Percentiles rank a stretch among this genome's conserved stretches.
These are phyloP conservation scores for Fraxinus sp. DNA, from an alignment of 305 asterid species.

Conservation along the genomic window DNA sequence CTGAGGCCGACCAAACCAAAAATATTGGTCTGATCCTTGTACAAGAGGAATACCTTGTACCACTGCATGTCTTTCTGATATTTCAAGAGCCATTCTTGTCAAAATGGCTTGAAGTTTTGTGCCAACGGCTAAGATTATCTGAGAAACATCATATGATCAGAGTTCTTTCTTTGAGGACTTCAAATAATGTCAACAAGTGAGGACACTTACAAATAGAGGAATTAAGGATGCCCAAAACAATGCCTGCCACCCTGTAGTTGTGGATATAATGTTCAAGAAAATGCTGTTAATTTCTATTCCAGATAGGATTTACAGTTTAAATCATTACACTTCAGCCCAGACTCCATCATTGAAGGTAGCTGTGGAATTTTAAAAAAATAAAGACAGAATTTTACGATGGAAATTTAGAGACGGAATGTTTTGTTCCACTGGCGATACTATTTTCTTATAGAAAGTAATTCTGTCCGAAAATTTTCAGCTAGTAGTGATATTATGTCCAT, in stretches of 20 bases:
- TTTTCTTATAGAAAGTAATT: background rate
- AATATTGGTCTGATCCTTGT: conserved; percentile 74
- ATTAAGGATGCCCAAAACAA: conserved; percentile 86
- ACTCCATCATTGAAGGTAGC: background rate
- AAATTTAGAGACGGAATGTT: background rate
- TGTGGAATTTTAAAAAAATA: background rate
- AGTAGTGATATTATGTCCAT: background rate
- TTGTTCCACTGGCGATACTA: background rate
- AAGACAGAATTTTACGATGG: background rate
- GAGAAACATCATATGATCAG: conserved; percentile 20
- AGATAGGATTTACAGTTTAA: background rate
- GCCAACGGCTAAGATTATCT: conserved; percentile 87
- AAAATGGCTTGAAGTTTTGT: conserved; percentile 81
- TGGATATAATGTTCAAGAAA: background rate
- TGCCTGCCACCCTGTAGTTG: conserved; percentile 70
- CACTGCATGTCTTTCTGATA: conserved; percentile 77
- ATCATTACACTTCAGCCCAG: background rate
- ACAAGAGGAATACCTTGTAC: conserved; percentile 96
- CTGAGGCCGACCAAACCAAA: conserved; percentile 82
- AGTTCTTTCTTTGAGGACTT: conserved; percentile 5
- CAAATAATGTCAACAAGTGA: conserved; percentile 8
- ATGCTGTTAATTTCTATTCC: conserved; percentile 5
- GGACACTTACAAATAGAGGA: conserved; percentile 71
- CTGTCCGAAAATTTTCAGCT: background rate
- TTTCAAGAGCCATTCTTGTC: conserved; percentile 83